Conservation (phyloP, 192 early-diverging fungal species). For the Backusella mclennaniae region DNA sequence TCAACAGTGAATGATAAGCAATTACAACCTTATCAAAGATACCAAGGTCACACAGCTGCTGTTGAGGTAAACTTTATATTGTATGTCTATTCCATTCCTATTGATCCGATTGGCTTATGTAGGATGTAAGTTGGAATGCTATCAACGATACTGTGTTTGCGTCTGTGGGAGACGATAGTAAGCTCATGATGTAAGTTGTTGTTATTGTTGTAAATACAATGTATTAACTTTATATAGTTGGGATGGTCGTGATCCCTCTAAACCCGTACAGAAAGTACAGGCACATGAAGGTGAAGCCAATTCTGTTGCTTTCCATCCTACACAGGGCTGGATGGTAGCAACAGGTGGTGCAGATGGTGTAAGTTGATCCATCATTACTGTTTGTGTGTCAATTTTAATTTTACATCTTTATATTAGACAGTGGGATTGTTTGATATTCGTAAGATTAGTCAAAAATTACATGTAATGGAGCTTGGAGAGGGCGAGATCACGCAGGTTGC, state of each 20-base stretch:
- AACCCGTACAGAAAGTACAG: slow-evolving; percentile 72
- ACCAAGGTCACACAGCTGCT: slow-evolving; percentile 82
- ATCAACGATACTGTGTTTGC: slow-evolving; percentile 87
- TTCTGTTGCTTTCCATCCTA: slow-evolving; percentile 91
- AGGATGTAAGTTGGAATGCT: slow-evolving; percentile 94
- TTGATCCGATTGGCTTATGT: slow-evolving; percentile 8
- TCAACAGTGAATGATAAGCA: slow-evolving; percentile 68
- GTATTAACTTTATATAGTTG: slow-evolving; percentile 55
- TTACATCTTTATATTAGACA: slow-evolving; percentile 44
- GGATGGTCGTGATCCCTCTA: slow-evolving; percentile 80
- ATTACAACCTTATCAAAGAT: slow-evolving; percentile 76
- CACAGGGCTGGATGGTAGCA: slow-evolving; percentile 83
- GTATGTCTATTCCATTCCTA: background rate
- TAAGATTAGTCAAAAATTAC: slow-evolving; percentile 81
- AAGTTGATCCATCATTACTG: background rate
- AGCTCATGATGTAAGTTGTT: slow-evolving; percentile 73
- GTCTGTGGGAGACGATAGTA: slow-evolving; percentile 94
- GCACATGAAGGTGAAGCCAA: slow-evolving; percentile 96
- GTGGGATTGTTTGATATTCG: slow-evolving; percentile 96
- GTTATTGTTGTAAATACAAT: no score
- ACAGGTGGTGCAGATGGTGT: slow-evolving; percentile 94
- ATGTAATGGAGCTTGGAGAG: slow-evolving; percentile 88
- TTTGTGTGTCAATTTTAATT: background rate
- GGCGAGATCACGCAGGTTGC: slow-evolving; percentile 89
- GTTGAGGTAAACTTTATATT: slow-evolving; percentile 71